Base-by-base conservation (phyloP, 1,284 basidiomycete genomes). In the Porogramme epimiltina region DNA sequence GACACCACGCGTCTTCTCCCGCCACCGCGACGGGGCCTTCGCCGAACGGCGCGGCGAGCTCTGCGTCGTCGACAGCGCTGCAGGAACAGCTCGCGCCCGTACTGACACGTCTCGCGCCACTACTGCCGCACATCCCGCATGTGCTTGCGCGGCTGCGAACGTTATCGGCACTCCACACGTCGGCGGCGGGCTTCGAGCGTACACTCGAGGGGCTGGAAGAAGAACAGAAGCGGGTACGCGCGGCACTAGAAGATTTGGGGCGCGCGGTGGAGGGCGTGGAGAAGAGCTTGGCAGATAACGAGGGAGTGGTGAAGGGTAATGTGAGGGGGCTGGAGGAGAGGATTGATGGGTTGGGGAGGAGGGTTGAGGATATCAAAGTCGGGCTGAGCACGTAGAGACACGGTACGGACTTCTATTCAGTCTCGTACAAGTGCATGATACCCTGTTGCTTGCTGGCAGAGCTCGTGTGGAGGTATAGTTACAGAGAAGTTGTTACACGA, bases 131-230 rank as follows among this genome's bases (percentile, higher is more conserved):
- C 52, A 85, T 97, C 10, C 93, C 95, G 0, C 90, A 94, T 51
- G 86, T 99, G n/a, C 80, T 99, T 19, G 84, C 85, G 1, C 87
- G 96, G 3, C 73, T 99, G 25, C 84, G 90, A 42, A 94, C 93
- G 10, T 78, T 99, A 9, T 85, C 91, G 2, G 70, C 84, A 0
- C 70, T 99, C 52, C 96, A 99, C 66, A 79, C 88, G 0, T 86
- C 89, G 40, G 92, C 95, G 0, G 78, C 86, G 0, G 80, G 86
- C 16, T 93, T 98, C 56, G 79, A 95, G 49, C 79, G 75, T 41
- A 80, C 82, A 2, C 71, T 96, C 2, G 76, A 85, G 37, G 71
- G 77, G n/a, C 73, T 95, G 15, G 88, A 94, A 62, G 80, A 81
- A 39, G 85, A 91, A 47, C 87, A 91, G 49, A 77, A 75, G 42